Conservation (phyloP, 768 basidiomycete genomes). For the Suillus tomentosus region DNA sequence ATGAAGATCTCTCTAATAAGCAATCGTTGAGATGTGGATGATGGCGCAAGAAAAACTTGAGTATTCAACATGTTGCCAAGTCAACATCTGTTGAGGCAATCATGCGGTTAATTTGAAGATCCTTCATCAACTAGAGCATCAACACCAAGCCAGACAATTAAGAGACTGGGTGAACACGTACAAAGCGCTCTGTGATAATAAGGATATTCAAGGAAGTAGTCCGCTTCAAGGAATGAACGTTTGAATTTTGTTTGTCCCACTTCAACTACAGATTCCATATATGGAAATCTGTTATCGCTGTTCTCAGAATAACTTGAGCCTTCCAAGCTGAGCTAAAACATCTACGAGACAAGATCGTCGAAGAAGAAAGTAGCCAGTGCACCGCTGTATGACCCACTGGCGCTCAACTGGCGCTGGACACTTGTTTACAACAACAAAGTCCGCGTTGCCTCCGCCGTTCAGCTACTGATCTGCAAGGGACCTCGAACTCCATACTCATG, state of each 20-base stretch:
- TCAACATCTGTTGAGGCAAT: not conserved
- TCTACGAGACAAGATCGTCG: not conserved
- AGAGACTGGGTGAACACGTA: not conserved
- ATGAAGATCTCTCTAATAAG: not conserved
- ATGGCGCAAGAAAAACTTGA: no score
- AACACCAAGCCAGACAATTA: not conserved
- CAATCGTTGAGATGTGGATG: not conserved
- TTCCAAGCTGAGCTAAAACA: not conserved
- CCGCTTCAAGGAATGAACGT: not conserved
- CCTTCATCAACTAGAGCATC: not conserved
- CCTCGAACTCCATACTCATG: not conserved
- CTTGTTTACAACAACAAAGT: not conserved
- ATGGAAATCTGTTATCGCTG: slow-evolving; percentile 19
- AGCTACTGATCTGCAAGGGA: not conserved
- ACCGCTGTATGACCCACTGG: not conserved
- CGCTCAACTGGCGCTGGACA: no score
- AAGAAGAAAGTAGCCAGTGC: no score
- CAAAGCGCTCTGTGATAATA: not conserved
- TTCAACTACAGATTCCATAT: slow-evolving; percentile 32
- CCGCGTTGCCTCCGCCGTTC: not conserved
- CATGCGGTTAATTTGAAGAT: not conserved
- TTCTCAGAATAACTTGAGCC: not conserved
- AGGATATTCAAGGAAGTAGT: not conserved
- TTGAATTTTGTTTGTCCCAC: not conserved
- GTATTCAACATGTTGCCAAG: not conserved